phyloP scores from a whole-genome alignment of 495 filamentous ascomycete species.

The Trichocladium uniseriatum region DNA sequence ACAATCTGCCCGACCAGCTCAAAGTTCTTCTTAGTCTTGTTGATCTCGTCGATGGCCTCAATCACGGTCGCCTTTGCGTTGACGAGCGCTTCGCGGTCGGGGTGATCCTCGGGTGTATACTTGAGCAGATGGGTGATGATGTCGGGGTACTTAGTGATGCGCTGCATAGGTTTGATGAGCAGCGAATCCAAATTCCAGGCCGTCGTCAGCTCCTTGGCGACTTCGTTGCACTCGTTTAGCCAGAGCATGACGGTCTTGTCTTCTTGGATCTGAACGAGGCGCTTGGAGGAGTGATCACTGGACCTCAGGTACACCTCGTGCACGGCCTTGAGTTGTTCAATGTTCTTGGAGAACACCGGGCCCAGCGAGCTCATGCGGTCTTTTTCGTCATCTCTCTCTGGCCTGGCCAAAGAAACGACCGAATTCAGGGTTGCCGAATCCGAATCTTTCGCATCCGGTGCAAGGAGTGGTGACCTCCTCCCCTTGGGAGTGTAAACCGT shows the following conservation, averaged over 20 bases:
- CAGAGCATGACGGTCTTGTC: constrained; percentile 73
- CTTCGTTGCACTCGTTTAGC: constrained; percentile 82
- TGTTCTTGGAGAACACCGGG: constrained; percentile 61
- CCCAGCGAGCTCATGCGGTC: constrained; percentile 72
- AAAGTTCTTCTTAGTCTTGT: constrained; percentile 83
- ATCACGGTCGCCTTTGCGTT: constrained; percentile 55
- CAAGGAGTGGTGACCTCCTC: constrained; percentile 32
- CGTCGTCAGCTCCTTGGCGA: constrained; percentile 76
- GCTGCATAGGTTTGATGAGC: constrained; percentile 90
- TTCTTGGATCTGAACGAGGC: constrained; percentile 61
- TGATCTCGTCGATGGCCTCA: constrained; percentile 70
- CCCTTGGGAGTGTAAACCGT: constrained; percentile 56
- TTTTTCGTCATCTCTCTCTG: constrained; percentile 41
- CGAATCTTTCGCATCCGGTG: constrained; percentile 24
- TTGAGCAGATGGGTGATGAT: constrained; percentile 70
- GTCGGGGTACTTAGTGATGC: constrained; percentile 84
- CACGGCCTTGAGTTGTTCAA: constrained; percentile 70
- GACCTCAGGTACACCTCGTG: constrained; percentile 83
- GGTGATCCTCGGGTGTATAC: constrained; percentile 69
- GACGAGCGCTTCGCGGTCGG: constrained; percentile 61
- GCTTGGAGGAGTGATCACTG: constrained; percentile 72
- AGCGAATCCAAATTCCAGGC: constrained; percentile 93
- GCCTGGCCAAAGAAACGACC: constrained; percentile 17
- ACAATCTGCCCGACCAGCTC: constrained; percentile 84
- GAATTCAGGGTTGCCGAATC: constrained; percentile 26